These are phyloP conservation scores for Magnolia officinalis DNA, from an alignment of 164 flowering plant genomes.

Conservation along the genomic window DNA sequence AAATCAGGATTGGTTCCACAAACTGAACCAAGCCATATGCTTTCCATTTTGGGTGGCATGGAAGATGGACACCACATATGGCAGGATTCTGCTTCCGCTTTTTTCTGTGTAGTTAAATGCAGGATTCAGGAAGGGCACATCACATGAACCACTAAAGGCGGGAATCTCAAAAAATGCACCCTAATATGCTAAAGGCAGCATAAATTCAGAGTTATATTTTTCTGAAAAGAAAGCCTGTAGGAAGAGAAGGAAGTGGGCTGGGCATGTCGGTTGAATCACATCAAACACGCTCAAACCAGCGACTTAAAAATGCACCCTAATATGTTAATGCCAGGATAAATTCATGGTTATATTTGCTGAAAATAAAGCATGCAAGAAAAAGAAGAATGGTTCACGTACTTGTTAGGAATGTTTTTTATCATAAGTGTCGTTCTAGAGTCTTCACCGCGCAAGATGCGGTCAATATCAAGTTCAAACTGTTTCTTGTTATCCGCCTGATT, in stretches of 20 bases:
- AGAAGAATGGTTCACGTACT: constrained; percentile 36
- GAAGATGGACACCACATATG: too few relatives aligned
- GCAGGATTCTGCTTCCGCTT: not conserved
- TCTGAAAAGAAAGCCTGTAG: not conserved
- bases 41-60: too few relatives aligned
- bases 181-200: not conserved
- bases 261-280: too few relatives aligned
- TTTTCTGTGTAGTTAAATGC: not conserved
- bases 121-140: not conserved
- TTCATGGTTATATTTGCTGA: not conserved
- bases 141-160: not conserved
- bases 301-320: not conserved
- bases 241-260: not conserved
- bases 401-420: constrained; percentile 92
- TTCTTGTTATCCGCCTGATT: constrained; percentile 63
- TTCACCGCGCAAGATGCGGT: constrained; percentile 65
- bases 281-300: too few relatives aligned
- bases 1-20: too few relatives aligned
- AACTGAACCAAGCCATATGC: too few relatives aligned
- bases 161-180: not conserved
- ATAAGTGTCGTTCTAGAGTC: constrained; percentile 75
- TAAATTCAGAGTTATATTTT: too few relatives aligned
- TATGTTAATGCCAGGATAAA: not conserved
- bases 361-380: not conserved
- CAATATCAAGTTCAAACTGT: constrained; percentile 78